Evolutionary conservation across 345 rosid species (phyloP), one percentile per base, ranked within the genome.

Genomic region (Eucalyptus sp.): DNA sequence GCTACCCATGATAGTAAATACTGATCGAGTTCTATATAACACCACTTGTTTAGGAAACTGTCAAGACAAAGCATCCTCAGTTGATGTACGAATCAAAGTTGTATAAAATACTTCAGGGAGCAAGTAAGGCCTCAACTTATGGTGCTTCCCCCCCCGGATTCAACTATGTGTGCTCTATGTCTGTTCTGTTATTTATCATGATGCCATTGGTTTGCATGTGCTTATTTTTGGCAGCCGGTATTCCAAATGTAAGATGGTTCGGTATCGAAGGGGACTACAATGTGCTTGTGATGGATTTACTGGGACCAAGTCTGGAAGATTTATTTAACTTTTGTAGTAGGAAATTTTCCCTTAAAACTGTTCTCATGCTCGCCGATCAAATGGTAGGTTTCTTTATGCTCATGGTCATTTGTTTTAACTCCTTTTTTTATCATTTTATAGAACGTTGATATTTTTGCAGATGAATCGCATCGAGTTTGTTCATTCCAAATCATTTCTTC

Each of bases 231-330:
- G 92, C 94, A 96, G 99, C 95, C 86, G 99, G 99, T 58, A 94
- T 96, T 88, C 97, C 98, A 86, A 94, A 96, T 89, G 94, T 95
- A 86, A 96, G 92, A 92, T 96, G 99, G 99, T 96, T 93, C 89
- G 98, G 99, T 86, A 93, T 95, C 56, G 98, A 96, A 92, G 99
- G 98, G 86, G 98, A 96, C 88, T 96, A 95, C 88, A 96, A 96
- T 91, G 97, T 95, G 88, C 97, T 96, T 58, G 99, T 95, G 90
- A 95, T 96, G 92, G 99, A 96, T 94, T 94, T 96, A 88, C 91
- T 96, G 93, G 99, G 99, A 88, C 99, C 99, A 87, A 96, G 99
- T 93, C 96, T 96, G 86, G 98, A 96, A 93, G 99, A 96, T 92
- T 92, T 96, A 92, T 96, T 96, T 93, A 96, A 94, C 94, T 96